Percentiles rank a stretch among this genome's conserved stretches.
phyloP scores from a whole-genome alignment of 2,329 filamentous ascomycete species.

The Aspergillus unguis region DNA sequence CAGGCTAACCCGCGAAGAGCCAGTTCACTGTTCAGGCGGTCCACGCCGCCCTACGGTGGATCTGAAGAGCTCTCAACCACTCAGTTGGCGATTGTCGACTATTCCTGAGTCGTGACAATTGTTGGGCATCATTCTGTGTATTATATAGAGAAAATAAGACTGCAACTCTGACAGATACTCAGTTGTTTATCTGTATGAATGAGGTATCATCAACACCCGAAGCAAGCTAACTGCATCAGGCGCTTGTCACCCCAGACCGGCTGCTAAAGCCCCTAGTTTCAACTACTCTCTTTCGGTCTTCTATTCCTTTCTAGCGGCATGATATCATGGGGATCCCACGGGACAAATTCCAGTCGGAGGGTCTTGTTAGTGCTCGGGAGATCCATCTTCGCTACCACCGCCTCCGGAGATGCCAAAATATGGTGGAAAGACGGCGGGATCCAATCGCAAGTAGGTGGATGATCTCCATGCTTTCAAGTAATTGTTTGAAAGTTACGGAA shows the following conservation, averaged over 20 bases:
- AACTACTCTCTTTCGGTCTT: background rate
- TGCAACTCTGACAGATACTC: too few relatives aligned
- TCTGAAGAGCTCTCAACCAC: slow-evolving; percentile 10
- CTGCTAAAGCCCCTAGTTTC: background rate
- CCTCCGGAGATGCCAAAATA: background rate
- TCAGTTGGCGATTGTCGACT: background rate
- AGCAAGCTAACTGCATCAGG: background rate
- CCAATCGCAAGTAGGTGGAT: too few relatives aligned
- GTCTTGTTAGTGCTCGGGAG: background rate
- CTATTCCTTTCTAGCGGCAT: background rate
- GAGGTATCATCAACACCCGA: background rate
- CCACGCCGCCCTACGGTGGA: slow-evolving; percentile 23
- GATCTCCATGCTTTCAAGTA: background rate
- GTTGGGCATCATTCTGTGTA: too few relatives aligned
- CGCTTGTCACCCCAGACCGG: slow-evolving; percentile 5
- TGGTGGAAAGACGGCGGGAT: background rate
- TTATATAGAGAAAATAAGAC: too few relatives aligned
- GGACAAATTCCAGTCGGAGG: background rate
- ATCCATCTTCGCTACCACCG: background rate
- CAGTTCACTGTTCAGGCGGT: slow-evolving; percentile 20
- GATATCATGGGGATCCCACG: slow-evolving; percentile 7
- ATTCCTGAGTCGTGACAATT: too few relatives aligned
- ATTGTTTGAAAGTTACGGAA: slow-evolving; percentile 1
- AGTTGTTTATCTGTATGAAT: background rate
- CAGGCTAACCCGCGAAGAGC: background rate